Percentiles rank a stretch among this genome's conserved stretches.
phyloP scores from a whole-genome alignment of 129 eudicot species.

The Apium graveolens region DNA sequence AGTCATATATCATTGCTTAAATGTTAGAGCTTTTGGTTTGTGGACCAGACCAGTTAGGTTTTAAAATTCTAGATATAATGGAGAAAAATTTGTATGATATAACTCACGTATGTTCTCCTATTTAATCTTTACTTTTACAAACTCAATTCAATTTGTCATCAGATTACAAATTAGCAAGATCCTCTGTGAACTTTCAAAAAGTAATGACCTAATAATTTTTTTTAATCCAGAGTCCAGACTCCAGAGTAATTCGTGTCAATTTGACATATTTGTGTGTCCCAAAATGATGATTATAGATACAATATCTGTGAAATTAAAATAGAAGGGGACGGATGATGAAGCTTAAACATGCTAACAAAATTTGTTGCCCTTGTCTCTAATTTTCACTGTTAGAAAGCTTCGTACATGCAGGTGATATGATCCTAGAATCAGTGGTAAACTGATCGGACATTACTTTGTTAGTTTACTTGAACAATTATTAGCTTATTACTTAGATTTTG shows the following conservation, averaged over 20 bases:
- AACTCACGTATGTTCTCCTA: too few species aligned
- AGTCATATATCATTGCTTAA: background rate
- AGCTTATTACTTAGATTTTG: background rate
- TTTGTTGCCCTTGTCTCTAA: background rate
- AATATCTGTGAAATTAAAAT: background rate
- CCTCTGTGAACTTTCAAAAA: background rate
- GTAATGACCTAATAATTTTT: background rate
- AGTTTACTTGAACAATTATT: background rate
- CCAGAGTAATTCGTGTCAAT: too few species aligned
- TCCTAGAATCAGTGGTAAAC: background rate
- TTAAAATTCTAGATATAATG: background rate
- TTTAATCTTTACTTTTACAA: background rate
- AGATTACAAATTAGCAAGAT: background rate
- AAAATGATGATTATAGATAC: background rate
- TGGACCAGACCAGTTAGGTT: background rate
- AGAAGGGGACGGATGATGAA: background rate
- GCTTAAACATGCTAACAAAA: background rate
- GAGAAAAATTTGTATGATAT: background rate
- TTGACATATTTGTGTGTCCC: background rate
- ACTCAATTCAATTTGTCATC: background rate
- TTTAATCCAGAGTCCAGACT: too few species aligned
- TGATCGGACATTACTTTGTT: background rate
- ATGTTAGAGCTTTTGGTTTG: background rate
- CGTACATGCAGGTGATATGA: background rate
- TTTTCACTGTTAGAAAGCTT: background rate